These are phyloP conservation scores for Xylaria bambusicola DNA, from an alignment of 495 filamentous ascomycete genomes.

Conservation along the genomic window DNA sequence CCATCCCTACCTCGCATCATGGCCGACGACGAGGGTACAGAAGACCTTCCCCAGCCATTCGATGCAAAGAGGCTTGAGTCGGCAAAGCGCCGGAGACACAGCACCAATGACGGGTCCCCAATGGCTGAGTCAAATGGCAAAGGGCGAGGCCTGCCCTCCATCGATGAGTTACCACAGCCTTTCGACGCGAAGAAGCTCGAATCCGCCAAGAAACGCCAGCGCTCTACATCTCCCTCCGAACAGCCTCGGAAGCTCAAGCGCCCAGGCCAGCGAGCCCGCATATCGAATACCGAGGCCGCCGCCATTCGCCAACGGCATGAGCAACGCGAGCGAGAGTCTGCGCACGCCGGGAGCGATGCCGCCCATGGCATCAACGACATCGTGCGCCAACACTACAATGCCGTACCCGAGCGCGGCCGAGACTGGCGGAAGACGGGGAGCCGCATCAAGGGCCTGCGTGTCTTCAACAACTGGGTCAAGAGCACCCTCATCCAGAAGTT, in stretches of 20 bases:
- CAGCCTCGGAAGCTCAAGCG: constrained; percentile 76
- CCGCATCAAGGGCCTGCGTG: constrained; percentile 89
- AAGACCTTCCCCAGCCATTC: constrained; percentile 40
- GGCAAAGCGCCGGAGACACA: constrained; percentile 36
- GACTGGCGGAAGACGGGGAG: constrained; percentile 94
- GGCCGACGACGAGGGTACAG: constrained; percentile 28
- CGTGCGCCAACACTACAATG: constrained; percentile 91
- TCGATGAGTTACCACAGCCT: constrained; percentile 54
- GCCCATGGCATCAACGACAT: constrained; percentile 72
- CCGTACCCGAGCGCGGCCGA: constrained; percentile 86
- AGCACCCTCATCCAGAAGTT: constrained; percentile 96
- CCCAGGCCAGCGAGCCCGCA: constrained; percentile 78
- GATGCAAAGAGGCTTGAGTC: constrained; percentile 44
- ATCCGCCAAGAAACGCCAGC: constrained; percentile 53
- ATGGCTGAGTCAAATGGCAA: constrained; percentile 4
- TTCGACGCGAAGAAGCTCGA: constrained; percentile 58
- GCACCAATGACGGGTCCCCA: constrained; percentile 16
- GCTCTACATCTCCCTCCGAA: constrained; percentile 44
- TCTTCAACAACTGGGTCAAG: constrained; percentile 99
- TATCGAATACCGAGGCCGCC: constrained; percentile 69
- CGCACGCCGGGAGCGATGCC: constrained; percentile 50
- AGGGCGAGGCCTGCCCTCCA: constrained; percentile 13
- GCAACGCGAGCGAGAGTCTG: constrained; percentile 63
- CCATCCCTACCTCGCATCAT: constrained; percentile 18
- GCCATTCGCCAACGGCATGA: constrained; percentile 66